Evolutionary conservation across 345 rosid genomes (phyloP), one percentile per base, ranked within the genome.

Genomic region (Isatis tinctoria): DNA sequence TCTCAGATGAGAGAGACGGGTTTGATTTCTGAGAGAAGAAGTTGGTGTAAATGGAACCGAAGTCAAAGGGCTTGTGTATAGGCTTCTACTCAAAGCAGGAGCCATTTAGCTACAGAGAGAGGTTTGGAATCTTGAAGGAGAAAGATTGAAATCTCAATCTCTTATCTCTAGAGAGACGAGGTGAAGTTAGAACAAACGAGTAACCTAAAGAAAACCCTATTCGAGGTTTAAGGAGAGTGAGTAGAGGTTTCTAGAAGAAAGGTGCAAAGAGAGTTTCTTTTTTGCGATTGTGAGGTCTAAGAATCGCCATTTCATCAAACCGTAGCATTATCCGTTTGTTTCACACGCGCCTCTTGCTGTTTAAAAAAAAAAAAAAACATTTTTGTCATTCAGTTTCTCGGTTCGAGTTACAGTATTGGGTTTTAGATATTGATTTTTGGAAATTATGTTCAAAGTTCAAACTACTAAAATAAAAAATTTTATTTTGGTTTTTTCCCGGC

Each of bases 81-180:
- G 81, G 73, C 85, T 82, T 85, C 93, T 82, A 83, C 88, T 85
- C 22, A 89, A 78, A 71, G 81, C 90, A 6, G 92, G 87, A 82
- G 98, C 96, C 98, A 93, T 89, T 17, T 60, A 22, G 62, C 22
- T 24, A 48, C 2, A 32, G 30, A 59, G 10, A 22, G 49, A 60
- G 27, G 60, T 14, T 56, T 40, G 37, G 57, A 51, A 45, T 5
- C 0, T 4, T 22, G 18, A 8, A 43, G 58, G 52, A 44, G 54
- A 30, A 16, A 63, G 35, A 26, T 40, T 73, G 63, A 24, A n/a
- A 10, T 3, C 17, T 56, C 6, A 6, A 0, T 7, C 26, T 37
- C 20, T 6, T 32, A 22, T 65, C 40, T 44, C 40, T 8, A 22
- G 37, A 45, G 49, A 51, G 6, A 33, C 26, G 58, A 22, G 44